Base-by-base conservation (phyloP, 805 yeast species). In the Sugiyamaella boreocaroliniensis region DNA sequence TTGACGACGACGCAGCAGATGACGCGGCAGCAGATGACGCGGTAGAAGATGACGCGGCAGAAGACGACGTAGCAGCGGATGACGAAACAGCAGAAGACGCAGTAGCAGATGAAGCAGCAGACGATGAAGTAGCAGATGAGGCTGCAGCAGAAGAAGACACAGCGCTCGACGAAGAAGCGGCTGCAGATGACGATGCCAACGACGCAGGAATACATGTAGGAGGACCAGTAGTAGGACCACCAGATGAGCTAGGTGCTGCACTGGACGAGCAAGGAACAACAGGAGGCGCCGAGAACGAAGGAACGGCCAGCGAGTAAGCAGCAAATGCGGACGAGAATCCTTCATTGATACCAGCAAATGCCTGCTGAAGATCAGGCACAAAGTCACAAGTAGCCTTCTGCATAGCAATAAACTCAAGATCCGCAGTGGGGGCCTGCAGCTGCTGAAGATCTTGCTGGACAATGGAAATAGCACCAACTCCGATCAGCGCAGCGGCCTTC, bases 401-500 rank as follows among this genome's bases (percentile, higher is more conserved):
- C 51, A 55, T 16, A 19, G 57, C 43, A 46, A 45, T 41, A 45
- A 50, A 22, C 40, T 55, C 63, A 43, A 64, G 53, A 46, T 43
- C 54, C 32, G 29, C 57, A 43, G 66, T 50, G 40, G 59, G 58
- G 40, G 40, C 49, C 41, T 50, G 56, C 34, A 64, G 54, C 29
- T 49, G 40, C 51, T 53, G 46, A 44, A 65, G 50, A 52, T 64
- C 66, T n/a, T 50, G 45, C 45, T 47, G 32, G 48, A 62, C 66
- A 47, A 64, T 58, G 26, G 50, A 3, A 41, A 29, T 43, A 29
- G 61, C 63, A 8, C 61, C 62, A 19, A 57, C 64, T 29, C 56
- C 43, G 45, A 29, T 37, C 49, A 65, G 58, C 55, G 56, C 68
- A 32, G 49, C 42, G 16, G 61, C 60, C 62, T 63, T 62, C 45